A percentile compares a stretch with the other conserved stretches of the same genome.
phyloP scores from a whole-genome alignment of 805 yeast genomes.

The Sugiyamaella chiloensis region DNA sequence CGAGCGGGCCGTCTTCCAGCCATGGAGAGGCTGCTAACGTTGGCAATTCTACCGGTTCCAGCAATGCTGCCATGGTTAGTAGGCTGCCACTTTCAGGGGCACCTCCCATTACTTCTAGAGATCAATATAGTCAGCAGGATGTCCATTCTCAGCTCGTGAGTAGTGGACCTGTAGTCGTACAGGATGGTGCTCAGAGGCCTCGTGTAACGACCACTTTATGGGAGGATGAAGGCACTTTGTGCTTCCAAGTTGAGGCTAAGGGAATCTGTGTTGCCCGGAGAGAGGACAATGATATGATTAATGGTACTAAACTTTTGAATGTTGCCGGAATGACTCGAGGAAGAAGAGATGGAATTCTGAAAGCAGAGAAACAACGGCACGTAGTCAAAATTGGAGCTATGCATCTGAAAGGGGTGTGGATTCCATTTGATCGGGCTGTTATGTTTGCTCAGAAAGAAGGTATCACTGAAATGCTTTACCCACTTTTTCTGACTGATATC shows the following conservation, averaged over 20 bases:
- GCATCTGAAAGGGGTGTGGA: constrained; percentile 90
- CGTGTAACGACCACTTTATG: constrained; percentile 81
- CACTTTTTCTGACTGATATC: constrained; percentile 71
- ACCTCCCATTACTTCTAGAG: neutral
- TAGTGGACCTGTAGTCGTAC: no score
- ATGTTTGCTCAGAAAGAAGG: constrained; percentile 81
- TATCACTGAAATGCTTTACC: constrained; percentile 62
- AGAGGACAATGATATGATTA: constrained; percentile 81
- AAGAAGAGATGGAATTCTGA: constrained; percentile 77
- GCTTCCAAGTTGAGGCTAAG: constrained; percentile 82
- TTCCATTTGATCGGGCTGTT: constrained; percentile 78
- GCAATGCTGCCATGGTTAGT: no score
- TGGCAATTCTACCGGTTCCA: no score
- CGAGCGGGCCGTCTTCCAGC: no score
- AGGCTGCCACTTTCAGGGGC: neutral
- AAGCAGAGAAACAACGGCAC: constrained; percentile 70
- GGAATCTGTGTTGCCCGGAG: constrained; percentile 78
- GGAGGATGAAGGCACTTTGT: constrained; percentile 83
- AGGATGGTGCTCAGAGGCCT: constrained; percentile 35
- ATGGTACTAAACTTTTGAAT: constrained; percentile 77
- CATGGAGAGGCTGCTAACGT: no score
- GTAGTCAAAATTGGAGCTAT: constrained; percentile 84
- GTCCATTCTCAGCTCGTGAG: neutral
- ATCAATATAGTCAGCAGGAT: neutral
- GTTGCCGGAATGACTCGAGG: constrained; percentile 89